Evolutionary conservation across 108 stramenopile genomes (phyloP), one percentile per base, ranked within the genome.

Genomic region (Fragilariopsis cylindrus): DNA sequence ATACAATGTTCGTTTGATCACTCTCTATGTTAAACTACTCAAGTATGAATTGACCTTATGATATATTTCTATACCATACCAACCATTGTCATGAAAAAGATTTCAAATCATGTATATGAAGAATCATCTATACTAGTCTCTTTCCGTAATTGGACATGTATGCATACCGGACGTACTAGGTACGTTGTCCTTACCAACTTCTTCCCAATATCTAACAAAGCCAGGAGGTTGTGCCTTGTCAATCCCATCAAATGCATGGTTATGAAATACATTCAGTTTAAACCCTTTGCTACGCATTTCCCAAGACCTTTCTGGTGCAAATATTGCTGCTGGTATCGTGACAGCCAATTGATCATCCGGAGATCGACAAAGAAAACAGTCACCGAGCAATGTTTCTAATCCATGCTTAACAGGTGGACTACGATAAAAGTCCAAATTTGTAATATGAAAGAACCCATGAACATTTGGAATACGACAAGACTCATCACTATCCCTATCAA

Each of bases 401-500:
- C 71, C 80, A 44, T 44, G 44, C 18, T 56, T 41, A 1, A 76
- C 69, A 6, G 39, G 62, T 13, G 52, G 42, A 19, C 57, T 58
- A 11, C 84, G 80, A 64, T 81, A 84, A 54, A 81, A 81, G 21
- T 84, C 80, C 48, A 84, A 52, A 50, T 81, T 75, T 56, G 84
- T 84, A 48, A 84, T 74, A 57, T 84, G 84, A 49, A 81, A 77
- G 56, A 81, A 81, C 47, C 84, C 84, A 68, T 84, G 75, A 18
- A 84, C 67, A 30, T 69, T 42, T 30, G 58, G 65, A 19, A 72
- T 13, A 0, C 1, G 48, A 15, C 3, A 50, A 30, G 30, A 30
- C 30, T 30, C 0, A 40, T 40, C 19, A 7, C 7, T 55, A 56
- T 57, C 15, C 0, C 0, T 18, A 15, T 71, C 57, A 11, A 13